Evolutionary conservation across 441 rosid species (phyloP).

Genomic region (Rhodomyrtus psidioides): DNA sequence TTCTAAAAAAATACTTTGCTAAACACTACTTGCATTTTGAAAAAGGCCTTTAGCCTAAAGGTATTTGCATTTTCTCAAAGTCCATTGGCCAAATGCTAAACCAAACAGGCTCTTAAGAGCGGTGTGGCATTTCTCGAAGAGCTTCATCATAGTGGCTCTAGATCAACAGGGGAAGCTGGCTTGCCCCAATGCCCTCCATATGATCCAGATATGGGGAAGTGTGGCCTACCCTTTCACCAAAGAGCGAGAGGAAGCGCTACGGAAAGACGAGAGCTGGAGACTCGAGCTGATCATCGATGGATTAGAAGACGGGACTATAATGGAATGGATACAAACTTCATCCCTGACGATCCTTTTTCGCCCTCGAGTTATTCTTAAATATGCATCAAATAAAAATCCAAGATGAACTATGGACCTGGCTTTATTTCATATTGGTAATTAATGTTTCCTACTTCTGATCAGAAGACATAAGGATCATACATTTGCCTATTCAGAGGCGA

Average conservation of each 20-base stretch:
- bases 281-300: slow-evolving; percentile 19
- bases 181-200: slow-evolving; percentile 23
- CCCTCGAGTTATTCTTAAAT: background rate
- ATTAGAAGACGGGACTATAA: background rate
- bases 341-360: background rate
- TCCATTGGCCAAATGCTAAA: no score
- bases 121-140: slow-evolving; percentile 21
- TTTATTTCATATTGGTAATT: background rate
- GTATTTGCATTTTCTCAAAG: no score
- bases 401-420: background rate
- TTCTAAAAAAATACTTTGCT: no score
- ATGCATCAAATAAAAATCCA: no score
- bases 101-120: background rate
- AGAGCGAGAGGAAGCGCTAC: slow-evolving; percentile 18
- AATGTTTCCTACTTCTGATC: background rate
- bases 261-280: slow-evolving; percentile 20
- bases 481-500: slow-evolving; percentile 31
- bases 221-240: slow-evolving; percentile 17
- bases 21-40: no score
- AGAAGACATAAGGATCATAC: slow-evolving; percentile 8
- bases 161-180: slow-evolving; percentile 20
- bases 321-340: slow-evolving; percentile 13
- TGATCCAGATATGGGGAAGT: slow-evolving; percentile 28
- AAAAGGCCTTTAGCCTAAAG: no score
- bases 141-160: slow-evolving; percentile 15